Base-by-base conservation (phyloP, 169 alveolate species). In the Toxoplasma gondii region DNA sequence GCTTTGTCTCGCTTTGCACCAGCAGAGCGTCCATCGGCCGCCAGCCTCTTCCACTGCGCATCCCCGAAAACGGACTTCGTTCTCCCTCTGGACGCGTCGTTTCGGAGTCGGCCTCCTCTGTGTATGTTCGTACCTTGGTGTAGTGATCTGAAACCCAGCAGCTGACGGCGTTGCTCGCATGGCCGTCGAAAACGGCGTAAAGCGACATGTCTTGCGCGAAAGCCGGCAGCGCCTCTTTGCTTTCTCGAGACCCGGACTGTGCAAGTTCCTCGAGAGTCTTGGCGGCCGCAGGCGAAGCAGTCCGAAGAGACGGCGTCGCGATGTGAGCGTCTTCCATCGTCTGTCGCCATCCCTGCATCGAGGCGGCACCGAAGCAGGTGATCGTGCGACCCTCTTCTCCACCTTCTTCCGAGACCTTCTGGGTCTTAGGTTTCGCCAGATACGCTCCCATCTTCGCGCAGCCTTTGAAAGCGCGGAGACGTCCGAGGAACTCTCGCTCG, bases 101-200 rank as follows among this genome's bases (percentile, higher is more conserved):
- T 12, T 12, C 58, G 58, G 58, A 49, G 22, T 49, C 12, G 58
- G 58, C 12, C 12, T 49, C 12, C 12, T 49, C 22, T 49, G 22
- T 49, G 22, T 49, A 12, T 7, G 58, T 49, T 49, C 64, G 5
- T 41, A 53, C 94, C 64, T 87, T 43, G 22, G 36, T n/a, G 69
- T n/a, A 36, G 74, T 88, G 88, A 19, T 90, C 45, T 9, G 96
- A 91, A 24, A 91, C 96, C 91, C 93, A 98, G 82, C 97, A 90
- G 58, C 99, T 97, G 31, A 99, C 99, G 94, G 98, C 99, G 49
- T 98, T 97, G 34, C 99, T 99, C 49, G 99, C 99, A 93, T 99
- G 99, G 22, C 99, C 99, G 96, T 99, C 99, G 96, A 98, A 99
- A 34, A 99, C 99, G 45, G 99, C 99, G 94, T 98, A 98, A 36